These are phyloP conservation scores for Pseudogymnoascus sp. DNA, from an alignment of 2,329 filamentous ascomycete species.

Conservation along the genomic window DNA sequence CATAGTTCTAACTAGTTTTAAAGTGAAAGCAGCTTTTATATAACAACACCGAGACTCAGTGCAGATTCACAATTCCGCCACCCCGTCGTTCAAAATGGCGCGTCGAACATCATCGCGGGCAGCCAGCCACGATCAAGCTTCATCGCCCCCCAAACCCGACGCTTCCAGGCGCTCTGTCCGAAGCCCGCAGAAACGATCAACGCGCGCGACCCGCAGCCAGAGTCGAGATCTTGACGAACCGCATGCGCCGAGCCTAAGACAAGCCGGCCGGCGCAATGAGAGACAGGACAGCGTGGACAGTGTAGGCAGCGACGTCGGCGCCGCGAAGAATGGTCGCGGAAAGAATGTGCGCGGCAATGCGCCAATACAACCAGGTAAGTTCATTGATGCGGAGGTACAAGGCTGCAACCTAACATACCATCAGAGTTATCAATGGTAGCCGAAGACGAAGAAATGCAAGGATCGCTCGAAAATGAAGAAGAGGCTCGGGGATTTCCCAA, in stretches of 20 bases:
- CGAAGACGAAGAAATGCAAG: constrained; percentile 18
- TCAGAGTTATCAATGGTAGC: constrained; percentile 24
- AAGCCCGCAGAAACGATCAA: constrained; percentile 18
- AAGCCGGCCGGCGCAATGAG: not conserved
- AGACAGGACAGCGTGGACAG: constrained; percentile 23
- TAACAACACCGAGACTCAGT: not conserved
- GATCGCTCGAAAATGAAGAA: constrained; percentile 11
- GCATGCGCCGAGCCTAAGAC: constrained; percentile 11
- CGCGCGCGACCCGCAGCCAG: constrained; percentile 31
- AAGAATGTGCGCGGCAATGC: constrained; percentile 17
- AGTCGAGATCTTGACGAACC: constrained; percentile 30
- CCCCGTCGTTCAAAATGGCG: not conserved
- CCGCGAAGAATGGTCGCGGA: constrained; percentile 14
- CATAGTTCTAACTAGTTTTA: not conserved
- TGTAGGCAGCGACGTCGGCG: constrained; percentile 17
- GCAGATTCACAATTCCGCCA: not conserved
- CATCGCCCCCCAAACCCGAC: constrained; percentile 22
- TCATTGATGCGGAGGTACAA: not conserved
- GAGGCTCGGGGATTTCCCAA: constrained; percentile 1
- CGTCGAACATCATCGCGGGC: constrained; percentile 19
- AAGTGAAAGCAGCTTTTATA: not conserved
- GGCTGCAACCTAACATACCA: constrained; percentile 10
- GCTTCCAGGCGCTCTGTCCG: constrained; percentile 12
- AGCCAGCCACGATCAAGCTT: constrained; percentile 19
- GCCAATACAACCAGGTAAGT: constrained; percentile 16